Conservation (phyloP, 2,329 filamentous ascomycete genomes). For the Xylaria sp. region DNA sequence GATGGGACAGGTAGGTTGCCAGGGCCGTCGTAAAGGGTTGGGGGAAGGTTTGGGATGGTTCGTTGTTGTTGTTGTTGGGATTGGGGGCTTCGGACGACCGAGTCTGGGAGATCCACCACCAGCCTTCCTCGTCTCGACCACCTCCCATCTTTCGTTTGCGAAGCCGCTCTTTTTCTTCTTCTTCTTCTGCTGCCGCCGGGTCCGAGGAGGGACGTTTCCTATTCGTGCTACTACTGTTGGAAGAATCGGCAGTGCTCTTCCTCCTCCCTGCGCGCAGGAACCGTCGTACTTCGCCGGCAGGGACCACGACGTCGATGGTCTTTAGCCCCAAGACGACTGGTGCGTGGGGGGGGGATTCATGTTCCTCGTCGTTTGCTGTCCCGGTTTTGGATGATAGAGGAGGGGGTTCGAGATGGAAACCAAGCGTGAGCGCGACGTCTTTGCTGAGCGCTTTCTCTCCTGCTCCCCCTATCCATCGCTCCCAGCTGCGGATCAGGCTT, state of each 20-base stretch:
- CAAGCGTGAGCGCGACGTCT: conserved; percentile 63
- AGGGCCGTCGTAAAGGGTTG: conserved; percentile 64
- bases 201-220: conserved; percentile 25
- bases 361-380: background rate
- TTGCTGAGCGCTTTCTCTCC: conserved; percentile 50
- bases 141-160: conserved; percentile 60
- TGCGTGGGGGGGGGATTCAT: background rate
- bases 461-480: conserved; percentile 60
- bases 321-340: conserved; percentile 50
- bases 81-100: background rate
- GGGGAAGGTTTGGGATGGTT: conserved; percentile 23
- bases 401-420: conserved; percentile 57
- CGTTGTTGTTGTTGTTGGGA: background rate
- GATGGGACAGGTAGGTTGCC: conserved; percentile 60
- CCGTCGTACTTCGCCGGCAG: conserved; percentile 57
- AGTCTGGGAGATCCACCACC: conserved; percentile 57
- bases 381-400: background rate
- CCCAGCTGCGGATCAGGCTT: conserved; percentile 61
- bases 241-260: background rate
- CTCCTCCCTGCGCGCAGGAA: conserved; percentile 57
- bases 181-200: conserved; percentile 35
- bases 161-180: background rate
- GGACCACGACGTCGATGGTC: conserved; percentile 63
- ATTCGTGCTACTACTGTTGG: background rate
- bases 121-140: conserved; percentile 61